A percentile compares a stretch with the other conserved stretches of the same genome.
These are phyloP conservation scores for Cryptosporidium ryanae DNA, from an alignment of 169 alveolate genomes.

Conservation along the genomic window DNA sequence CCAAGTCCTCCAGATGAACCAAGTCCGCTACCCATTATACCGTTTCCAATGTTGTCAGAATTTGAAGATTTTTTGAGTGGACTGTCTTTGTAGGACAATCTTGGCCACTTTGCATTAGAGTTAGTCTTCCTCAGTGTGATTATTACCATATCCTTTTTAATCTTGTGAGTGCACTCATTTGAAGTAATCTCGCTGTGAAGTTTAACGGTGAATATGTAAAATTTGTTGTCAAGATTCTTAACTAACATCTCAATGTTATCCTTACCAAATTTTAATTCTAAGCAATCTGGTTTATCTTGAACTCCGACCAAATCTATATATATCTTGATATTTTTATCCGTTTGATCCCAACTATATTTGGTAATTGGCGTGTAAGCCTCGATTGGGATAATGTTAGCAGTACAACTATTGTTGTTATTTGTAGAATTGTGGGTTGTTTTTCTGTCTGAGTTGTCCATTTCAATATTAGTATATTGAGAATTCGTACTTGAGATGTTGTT, in stretches of 20 bases:
- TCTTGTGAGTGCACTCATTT: slow-evolving; percentile 20
- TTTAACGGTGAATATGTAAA: slow-evolving; percentile 41
- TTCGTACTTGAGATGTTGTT: neutral
- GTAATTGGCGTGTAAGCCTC: slow-evolving; percentile 76
- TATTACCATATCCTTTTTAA: slow-evolving; percentile 54
- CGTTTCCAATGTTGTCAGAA: slow-evolving; percentile 69
- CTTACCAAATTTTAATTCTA: slow-evolving; percentile 17
- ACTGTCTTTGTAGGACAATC: slow-evolving; percentile 57
- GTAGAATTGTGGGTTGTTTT: neutral
- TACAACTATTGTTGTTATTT: neutral
- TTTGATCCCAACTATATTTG: slow-evolving; percentile 78
- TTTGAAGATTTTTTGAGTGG: slow-evolving; percentile 74
- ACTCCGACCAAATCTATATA: slow-evolving; percentile 60
- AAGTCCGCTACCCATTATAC: slow-evolving; percentile 21
- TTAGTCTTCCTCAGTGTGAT: slow-evolving; percentile 22
- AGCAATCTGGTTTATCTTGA: slow-evolving; percentile 32
- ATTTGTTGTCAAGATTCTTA: slow-evolving; percentile 36
- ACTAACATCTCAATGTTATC: slow-evolving; percentile 43
- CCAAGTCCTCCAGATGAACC: slow-evolving; percentile 26
- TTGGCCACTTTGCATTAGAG: slow-evolving; percentile 33
- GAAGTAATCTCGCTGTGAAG: slow-evolving; percentile 14
- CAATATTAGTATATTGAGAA: neutral
- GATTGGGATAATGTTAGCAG: slow-evolving; percentile 7
- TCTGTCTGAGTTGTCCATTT: neutral
- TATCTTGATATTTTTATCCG: slow-evolving; percentile 69